Evolutionary conservation across 2,329 filamentous ascomycete species (phyloP).

Genomic region (Calonectria hongkongensis): DNA sequence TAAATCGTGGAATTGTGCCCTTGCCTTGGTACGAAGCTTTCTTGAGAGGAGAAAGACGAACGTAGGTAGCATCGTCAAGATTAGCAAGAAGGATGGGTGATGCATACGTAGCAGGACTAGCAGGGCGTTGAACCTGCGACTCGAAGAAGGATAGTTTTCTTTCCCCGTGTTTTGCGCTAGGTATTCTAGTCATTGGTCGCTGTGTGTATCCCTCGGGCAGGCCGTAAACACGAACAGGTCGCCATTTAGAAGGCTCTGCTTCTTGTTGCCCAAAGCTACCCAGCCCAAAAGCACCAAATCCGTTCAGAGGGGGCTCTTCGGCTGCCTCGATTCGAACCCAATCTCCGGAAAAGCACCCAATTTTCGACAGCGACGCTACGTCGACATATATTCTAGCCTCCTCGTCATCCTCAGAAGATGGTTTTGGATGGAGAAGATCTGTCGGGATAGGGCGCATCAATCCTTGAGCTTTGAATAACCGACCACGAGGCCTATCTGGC

Average conservation of each 20-base stretch:
- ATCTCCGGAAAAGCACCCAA: conserved; percentile 97
- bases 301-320: conserved; percentile 82
- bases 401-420: conserved; percentile 85
- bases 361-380: conserved; percentile 87
- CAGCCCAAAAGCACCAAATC: conserved; percentile 79
- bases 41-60: conserved; percentile 85
- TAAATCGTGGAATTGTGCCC: conserved; percentile 73
- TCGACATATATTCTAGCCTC: conserved; percentile 94
- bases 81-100: conserved; percentile 93
- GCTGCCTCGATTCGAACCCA: conserved; percentile 92
- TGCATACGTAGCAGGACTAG: conserved; percentile 80
- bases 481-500: conserved; percentile 81
- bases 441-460: conserved; percentile 82
- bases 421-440: conserved; percentile 89
- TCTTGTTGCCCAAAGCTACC: conserved; percentile 74
- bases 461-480: conserved; percentile 89
- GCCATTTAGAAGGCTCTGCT: conserved; percentile 80
- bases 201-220: conserved; percentile 84
- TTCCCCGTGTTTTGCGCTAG: conserved; percentile 71
- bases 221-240: conserved; percentile 91
- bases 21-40: conserved; percentile 69
- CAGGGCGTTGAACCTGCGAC: conserved; percentile 78
- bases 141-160: conserved; percentile 78
- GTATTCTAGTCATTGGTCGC: conserved; percentile 76
- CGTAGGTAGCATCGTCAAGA: conserved; percentile 84